phyloP scores from a whole-genome alignment of 768 basidiomycete species.

The Tephrocybe sp. region DNA sequence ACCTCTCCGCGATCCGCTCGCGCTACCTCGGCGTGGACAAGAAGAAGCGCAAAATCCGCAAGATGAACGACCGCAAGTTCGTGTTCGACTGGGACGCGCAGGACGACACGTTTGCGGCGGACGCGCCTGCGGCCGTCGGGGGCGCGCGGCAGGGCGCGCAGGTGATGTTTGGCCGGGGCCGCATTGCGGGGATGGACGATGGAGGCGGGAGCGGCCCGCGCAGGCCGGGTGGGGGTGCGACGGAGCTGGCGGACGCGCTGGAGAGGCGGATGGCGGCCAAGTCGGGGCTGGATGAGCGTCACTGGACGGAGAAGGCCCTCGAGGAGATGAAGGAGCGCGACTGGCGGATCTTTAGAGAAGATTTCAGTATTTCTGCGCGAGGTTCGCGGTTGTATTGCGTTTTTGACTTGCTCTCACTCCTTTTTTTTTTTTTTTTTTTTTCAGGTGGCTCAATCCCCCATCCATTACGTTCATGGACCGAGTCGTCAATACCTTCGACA shows the following conservation, averaged over 20 bases:
- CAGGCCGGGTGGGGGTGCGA: slow-evolving; percentile 33
- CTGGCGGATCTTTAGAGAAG: slow-evolving; percentile 99
- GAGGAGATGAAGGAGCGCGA: slow-evolving; percentile 96
- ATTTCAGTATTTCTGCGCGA: slow-evolving; percentile 93
- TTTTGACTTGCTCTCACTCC: neutral
- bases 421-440: neutral
- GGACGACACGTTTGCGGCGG: slow-evolving; percentile 88
- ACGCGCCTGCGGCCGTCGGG: slow-evolving; percentile 71
- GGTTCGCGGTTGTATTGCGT: slow-evolving; percentile 46
- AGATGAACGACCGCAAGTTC: slow-evolving; percentile 95
- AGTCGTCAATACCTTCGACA: slow-evolving; percentile 76
- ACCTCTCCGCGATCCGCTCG: slow-evolving; percentile 82
- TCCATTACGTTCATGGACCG: slow-evolving; percentile 89
- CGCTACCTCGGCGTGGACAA: slow-evolving; percentile 93
- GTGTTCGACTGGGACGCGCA: slow-evolving; percentile 99
- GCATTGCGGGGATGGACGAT: slow-evolving; percentile 86
- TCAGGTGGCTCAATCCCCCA: slow-evolving; percentile 91
- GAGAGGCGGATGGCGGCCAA: slow-evolving; percentile 83
- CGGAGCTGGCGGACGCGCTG: slow-evolving; percentile 75
- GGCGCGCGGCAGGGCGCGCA: slow-evolving; percentile 78
- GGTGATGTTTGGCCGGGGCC: slow-evolving; percentile 86
- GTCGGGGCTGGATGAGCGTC: slow-evolving; percentile 86
- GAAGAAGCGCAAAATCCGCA: slow-evolving; percentile 92
- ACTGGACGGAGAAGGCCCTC: slow-evolving; percentile 96
- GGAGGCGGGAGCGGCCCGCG: slow-evolving; percentile 49